phyloP scores from a whole-genome alignment of 352 stramenopile species.

The Phytophthora tentaculata region DNA sequence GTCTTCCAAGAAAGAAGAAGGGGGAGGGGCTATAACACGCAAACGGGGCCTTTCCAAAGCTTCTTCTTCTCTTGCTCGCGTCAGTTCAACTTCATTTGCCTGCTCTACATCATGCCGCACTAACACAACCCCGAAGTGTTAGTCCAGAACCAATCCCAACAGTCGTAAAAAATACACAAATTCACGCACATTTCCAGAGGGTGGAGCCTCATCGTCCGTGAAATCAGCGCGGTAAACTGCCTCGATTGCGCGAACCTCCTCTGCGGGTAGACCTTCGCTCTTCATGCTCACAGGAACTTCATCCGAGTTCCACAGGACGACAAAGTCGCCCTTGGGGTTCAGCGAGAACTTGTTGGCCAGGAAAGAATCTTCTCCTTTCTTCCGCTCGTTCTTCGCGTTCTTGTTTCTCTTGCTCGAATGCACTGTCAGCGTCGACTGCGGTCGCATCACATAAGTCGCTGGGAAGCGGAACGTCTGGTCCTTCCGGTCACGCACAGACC shows the following conservation, averaged over 20 bases:
- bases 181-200: slow-evolving; percentile 53
- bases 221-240: slow-evolving; percentile 55
- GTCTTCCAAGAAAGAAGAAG: slow-evolving; percentile 24
- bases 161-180: neutral
- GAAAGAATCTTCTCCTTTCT: slow-evolving; percentile 78
- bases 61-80: slow-evolving; percentile 32
- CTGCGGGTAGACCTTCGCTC: slow-evolving; percentile 59
- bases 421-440: slow-evolving; percentile 74
- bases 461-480: slow-evolving; percentile 81
- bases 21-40: slow-evolving; percentile 8
- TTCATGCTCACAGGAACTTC: slow-evolving; percentile 74
- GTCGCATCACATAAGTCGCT: slow-evolving; percentile 68
- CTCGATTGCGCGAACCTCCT: slow-evolving; percentile 72
- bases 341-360: slow-evolving; percentile 83
- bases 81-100: slow-evolving; percentile 3
- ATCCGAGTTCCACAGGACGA: slow-evolving; percentile 65
- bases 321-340: slow-evolving; percentile 71
- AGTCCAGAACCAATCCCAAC: slow-evolving; percentile 2
- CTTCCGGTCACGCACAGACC: slow-evolving; percentile 67
- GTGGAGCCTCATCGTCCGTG: slow-evolving; percentile 58
- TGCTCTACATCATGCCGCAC: slow-evolving; percentile 45
- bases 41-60: slow-evolving; percentile 17
- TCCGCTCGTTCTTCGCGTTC: slow-evolving; percentile 75
- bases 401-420: slow-evolving; percentile 84
- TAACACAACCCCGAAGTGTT: slow-evolving; percentile 10